These are phyloP conservation scores for Alternaria solani DNA, from an alignment of 2,329 filamentous ascomycete genomes.

Conservation along the genomic window DNA sequence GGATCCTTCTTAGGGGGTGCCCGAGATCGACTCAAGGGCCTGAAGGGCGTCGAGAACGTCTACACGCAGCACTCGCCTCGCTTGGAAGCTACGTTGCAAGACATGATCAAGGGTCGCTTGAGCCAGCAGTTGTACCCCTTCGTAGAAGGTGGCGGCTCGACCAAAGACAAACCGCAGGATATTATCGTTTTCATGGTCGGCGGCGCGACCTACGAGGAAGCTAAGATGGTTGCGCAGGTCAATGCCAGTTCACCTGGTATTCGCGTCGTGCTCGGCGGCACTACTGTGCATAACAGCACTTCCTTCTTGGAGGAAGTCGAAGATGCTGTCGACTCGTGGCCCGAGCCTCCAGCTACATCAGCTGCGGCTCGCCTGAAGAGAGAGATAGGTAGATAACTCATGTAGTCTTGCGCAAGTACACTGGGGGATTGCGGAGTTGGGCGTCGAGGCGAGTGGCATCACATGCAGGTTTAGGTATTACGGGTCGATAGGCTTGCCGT, in stretches of 20 bases:
- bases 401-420: background rate
- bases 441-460: conserved; percentile 4
- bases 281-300: conserved; percentile 84
- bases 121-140: conserved; percentile 92
- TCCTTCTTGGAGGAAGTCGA: conserved; percentile 92
- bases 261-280: conserved; percentile 87
- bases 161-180: conserved; percentile 94
- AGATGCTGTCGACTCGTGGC: conserved; percentile 87
- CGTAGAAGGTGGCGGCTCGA: conserved; percentile 84
- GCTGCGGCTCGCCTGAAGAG: conserved; percentile 69
- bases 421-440: background rate
- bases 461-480: background rate
- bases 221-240: conserved; percentile 92
- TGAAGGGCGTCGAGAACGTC: conserved; percentile 98
- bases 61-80: conserved; percentile 97
- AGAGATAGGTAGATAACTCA: conserved; percentile 62
- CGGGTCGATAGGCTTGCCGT: conserved; percentile 3
- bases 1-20: conserved; percentile 87
- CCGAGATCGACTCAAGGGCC: conserved; percentile 85
- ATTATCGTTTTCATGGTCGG: conserved; percentile 95
- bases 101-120: conserved; percentile 88
- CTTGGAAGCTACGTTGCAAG: conserved; percentile 86
- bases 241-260: conserved; percentile 91
- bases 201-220: conserved; percentile 94
- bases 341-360: conserved; percentile 64